Conservation (phyloP, 495 filamentous ascomycete species). For the Aspergillus haitiensis region DNA sequence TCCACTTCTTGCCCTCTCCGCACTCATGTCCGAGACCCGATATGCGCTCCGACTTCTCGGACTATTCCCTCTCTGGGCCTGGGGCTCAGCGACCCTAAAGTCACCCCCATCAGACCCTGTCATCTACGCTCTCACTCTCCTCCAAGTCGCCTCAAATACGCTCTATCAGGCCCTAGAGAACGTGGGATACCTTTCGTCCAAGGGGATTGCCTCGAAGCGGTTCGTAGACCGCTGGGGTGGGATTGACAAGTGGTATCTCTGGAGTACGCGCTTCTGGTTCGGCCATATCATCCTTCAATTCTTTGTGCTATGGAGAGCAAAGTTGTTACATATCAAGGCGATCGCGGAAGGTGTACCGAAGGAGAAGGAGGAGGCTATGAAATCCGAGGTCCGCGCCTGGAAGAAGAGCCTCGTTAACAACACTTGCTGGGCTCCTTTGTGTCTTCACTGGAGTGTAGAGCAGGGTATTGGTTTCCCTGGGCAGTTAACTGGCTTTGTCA, state of each 20-base stretch:
- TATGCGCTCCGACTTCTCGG: constrained; percentile 79
- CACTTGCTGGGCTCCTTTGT: constrained; percentile 59
- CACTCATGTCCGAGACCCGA: constrained; percentile 65
- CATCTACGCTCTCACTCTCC: constrained; percentile 54
- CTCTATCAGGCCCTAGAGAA: constrained; percentile 83
- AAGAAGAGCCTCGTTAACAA: constrained; percentile 51
- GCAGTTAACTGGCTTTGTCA: constrained; percentile 62
- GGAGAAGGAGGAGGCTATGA: constrained; percentile 40
- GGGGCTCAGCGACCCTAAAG: constrained; percentile 58
- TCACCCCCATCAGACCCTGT: constrained; percentile 49
- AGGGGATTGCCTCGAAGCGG: constrained; percentile 48
- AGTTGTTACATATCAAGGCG: constrained; percentile 37
- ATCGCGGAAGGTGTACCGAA: constrained; percentile 28
- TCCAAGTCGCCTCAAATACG: constrained; percentile 67
- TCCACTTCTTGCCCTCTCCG: constrained; percentile 47
- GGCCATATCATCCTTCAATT: constrained; percentile 76
- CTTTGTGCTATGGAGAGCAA: constrained; percentile 58
- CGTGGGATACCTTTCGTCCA: constrained; percentile 69
- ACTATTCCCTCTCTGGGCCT: constrained; percentile 73
- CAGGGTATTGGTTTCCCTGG: constrained; percentile 69
- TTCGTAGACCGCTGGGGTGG: constrained; percentile 60
- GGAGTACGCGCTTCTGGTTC: constrained; percentile 80
- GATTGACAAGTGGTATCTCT: constrained; percentile 58
- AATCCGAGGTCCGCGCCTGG: constrained; percentile 47
- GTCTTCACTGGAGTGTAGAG: constrained; percentile 80